These are phyloP conservation scores for Sclerotinia spermophila DNA, from an alignment of 2,329 filamentous ascomycete genomes.

Conservation along the genomic window DNA sequence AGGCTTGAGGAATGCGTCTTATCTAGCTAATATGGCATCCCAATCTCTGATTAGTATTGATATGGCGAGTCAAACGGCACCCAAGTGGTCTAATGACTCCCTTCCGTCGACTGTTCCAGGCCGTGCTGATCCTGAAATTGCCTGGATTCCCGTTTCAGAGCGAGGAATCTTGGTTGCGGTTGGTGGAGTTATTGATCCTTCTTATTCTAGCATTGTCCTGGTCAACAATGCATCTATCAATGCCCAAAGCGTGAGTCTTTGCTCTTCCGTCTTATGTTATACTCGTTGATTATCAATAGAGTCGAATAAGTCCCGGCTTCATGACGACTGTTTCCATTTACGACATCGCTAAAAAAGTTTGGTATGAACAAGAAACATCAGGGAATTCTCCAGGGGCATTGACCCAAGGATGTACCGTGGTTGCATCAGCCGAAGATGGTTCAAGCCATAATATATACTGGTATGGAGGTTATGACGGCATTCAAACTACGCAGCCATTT, in stretches of 20 bases:
- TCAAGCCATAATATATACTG: conserved; percentile 76
- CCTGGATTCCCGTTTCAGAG: conserved; percentile 74
- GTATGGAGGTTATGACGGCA: conserved; percentile 67
- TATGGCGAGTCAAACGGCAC: conserved; percentile 48
- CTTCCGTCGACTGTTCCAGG: conserved; percentile 49
- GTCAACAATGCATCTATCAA: conserved; percentile 35
- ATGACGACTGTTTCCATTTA: conserved; percentile 70
- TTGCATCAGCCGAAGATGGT: conserved; percentile 66
- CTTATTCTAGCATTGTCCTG: conserved; percentile 39
- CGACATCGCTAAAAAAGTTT: conserved; percentile 64
- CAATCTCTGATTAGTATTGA: conserved; percentile 59
- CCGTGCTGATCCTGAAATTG: conserved; percentile 61
- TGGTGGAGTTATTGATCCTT: conserved; percentile 66
- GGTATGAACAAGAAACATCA: conserved; percentile 70
- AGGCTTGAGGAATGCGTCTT: conserved; percentile 21
- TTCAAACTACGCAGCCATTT: conserved; percentile 46
- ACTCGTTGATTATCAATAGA: conserved; percentile 39
- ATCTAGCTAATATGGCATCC: conserved; percentile 42
- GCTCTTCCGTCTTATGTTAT: too few relatives aligned
- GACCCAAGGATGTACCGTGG: conserved; percentile 68
- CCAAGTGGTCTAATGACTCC: conserved; percentile 55
- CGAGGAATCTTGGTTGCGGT: conserved; percentile 74
- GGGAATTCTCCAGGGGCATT: conserved; percentile 59
- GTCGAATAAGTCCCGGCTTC: conserved; percentile 65
- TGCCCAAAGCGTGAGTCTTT: conserved; percentile 41